Conservation (phyloP, 805 yeast species). For the Teunomyces aglyptinius region DNA sequence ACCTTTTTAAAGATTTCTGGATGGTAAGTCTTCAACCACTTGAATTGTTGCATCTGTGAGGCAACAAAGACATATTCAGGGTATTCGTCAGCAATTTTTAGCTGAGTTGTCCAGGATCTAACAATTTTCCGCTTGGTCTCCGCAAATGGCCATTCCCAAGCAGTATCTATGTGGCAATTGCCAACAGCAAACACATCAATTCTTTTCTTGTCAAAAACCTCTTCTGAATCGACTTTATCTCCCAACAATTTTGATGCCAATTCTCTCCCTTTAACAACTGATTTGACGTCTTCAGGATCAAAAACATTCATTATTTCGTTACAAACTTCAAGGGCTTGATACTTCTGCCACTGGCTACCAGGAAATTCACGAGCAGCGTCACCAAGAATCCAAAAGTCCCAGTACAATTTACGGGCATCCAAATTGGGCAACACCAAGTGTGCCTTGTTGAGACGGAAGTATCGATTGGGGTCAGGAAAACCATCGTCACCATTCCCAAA, state of each 20-base stretch:
- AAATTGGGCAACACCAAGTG: slow-evolving; percentile 80
- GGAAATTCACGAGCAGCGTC: slow-evolving; percentile 90
- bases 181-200: slow-evolving; percentile 82
- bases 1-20: slow-evolving; percentile 71
- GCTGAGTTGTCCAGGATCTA: slow-evolving; percentile 92
- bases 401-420: slow-evolving; percentile 71
- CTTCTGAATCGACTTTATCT: slow-evolving; percentile 55
- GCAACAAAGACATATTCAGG: slow-evolving; percentile 95
- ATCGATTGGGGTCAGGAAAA: slow-evolving; percentile 71
- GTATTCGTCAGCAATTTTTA: slow-evolving; percentile 76
- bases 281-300: slow-evolving; percentile 62
- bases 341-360: slow-evolving; percentile 75
- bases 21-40: slow-evolving; percentile 86
- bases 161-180: slow-evolving; percentile 95
- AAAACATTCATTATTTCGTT: slow-evolving; percentile 81
- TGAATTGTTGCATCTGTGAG: slow-evolving; percentile 93
- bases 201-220: slow-evolving; percentile 49
- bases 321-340: slow-evolving; percentile 76
- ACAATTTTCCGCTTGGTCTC: slow-evolving; percentile 92
- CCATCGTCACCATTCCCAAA: slow-evolving; percentile 68
- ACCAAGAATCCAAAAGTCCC: slow-evolving; percentile 84
- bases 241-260: slow-evolving; percentile 69
- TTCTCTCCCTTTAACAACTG: slow-evolving; percentile 62
- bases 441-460: slow-evolving; percentile 64
- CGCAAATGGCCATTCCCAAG: slow-evolving; percentile 99